These are phyloP conservation scores for Arabidopsis lyrata DNA, from an alignment of 441 rosid species.

Conservation along the genomic window DNA sequence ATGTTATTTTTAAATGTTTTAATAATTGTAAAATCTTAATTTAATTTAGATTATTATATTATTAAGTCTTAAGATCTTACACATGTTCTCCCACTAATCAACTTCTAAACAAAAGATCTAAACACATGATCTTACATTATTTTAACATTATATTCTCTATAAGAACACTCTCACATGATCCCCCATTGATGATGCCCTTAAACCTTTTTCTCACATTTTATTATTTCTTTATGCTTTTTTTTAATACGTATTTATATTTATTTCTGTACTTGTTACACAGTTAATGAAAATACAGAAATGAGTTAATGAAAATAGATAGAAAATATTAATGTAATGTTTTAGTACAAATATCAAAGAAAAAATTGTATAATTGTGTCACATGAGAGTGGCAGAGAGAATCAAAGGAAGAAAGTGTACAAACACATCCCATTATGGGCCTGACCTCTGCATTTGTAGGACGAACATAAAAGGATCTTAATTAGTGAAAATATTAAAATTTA, in stretches of 20 bases:
- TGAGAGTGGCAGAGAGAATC: conserved; percentile 32
- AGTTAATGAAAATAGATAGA: neutral
- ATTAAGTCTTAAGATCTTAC: no score
- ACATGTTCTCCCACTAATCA: no score
- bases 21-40: no score
- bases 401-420: no score
- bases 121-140: no score
- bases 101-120: no score
- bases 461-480: conserved; percentile 30
- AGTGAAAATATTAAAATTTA: neutral
- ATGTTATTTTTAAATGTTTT: no score
- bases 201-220: conserved; percentile 17
- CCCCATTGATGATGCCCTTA: no score
- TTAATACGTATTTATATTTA: neutral
- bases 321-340: neutral
- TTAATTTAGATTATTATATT: no score
- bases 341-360: neutral
- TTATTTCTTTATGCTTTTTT: neutral
- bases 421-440: no score
- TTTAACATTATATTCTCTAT: no score
- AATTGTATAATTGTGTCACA: conserved; percentile 32
- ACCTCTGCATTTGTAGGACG: conserved; percentile 36
- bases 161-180: no score
- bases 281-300: neutral
- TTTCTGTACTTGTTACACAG: neutral